Conservation (phyloP, 2,329 filamentous ascomycete genomes). For the Aspergillus novoparasiticus region DNA sequence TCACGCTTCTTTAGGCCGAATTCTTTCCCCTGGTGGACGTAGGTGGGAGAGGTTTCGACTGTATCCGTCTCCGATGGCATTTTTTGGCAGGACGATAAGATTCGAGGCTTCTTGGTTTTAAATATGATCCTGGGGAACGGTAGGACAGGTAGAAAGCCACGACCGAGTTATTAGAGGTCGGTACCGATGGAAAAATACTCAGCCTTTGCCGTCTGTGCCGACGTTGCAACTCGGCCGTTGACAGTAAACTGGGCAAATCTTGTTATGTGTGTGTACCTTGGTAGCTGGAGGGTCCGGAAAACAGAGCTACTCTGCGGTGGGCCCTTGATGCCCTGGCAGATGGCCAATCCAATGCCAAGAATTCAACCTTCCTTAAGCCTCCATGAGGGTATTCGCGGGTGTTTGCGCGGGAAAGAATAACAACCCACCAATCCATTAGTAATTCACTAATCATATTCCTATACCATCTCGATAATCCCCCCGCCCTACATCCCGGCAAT, state of each 20-base stretch:
- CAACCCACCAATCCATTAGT: neutral
- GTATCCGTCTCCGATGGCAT: neutral
- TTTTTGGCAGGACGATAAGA: fast-evolving
- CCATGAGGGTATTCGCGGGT: neutral
- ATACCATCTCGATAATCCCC: no score
- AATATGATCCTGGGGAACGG: neutral
- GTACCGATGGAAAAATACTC: no score
- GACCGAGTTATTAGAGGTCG: no score
- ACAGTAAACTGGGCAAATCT: no score
- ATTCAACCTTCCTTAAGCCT: no score
- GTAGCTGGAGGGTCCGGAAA: neutral
- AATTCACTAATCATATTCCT: neutral
- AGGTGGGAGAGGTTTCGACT: neutral
- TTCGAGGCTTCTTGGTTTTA: neutral
- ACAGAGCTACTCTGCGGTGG: neutral
- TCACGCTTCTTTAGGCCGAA: neutral
- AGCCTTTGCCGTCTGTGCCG: neutral
- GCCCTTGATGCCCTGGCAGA: neutral
- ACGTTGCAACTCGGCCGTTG: no score
- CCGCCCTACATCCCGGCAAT: no score
- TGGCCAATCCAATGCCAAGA: no score
- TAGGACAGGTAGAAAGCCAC: neutral
- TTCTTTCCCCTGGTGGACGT: neutral
- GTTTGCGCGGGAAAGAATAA: neutral
- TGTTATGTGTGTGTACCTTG: neutral